A percentile compares a stretch with the other conserved stretches of the same genome.
Conservation (phyloP, 2,329 filamentous ascomycete genomes). For the Thielaviopsis populi region DNA sequence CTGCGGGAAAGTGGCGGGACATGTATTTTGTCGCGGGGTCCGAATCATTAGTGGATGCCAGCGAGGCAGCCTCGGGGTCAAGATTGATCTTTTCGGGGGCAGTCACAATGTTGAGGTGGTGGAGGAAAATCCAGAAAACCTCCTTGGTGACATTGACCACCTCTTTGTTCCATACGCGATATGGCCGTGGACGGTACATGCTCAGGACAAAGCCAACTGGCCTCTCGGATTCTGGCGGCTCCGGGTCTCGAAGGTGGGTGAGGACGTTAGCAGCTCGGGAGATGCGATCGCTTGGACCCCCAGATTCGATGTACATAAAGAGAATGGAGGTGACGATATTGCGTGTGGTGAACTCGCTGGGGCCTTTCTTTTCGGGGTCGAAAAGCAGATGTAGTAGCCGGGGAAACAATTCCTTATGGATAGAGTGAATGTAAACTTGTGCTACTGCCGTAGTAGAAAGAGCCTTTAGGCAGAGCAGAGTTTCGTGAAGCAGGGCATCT, state of each 20-base stretch:
- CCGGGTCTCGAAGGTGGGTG: constrained; percentile 63
- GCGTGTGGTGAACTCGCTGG: constrained; percentile 88
- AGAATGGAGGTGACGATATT: constrained; percentile 79
- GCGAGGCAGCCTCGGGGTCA: constrained; percentile 20
- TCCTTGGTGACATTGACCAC: constrained; percentile 87
- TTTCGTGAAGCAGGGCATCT: constrained; percentile 81
- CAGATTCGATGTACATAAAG: constrained; percentile 70
- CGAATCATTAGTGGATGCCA: constrained; percentile 29
- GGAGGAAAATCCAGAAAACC: constrained; percentile 98
- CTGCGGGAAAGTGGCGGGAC: constrained; percentile 62
- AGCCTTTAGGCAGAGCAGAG: constrained; percentile 82
- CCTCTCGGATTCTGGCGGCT: constrained; percentile 57
- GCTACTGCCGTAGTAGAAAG: constrained; percentile 83
- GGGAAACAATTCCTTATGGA: constrained; percentile 71
- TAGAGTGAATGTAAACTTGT: constrained; percentile 62
- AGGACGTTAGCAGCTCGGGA: constrained; percentile 60
- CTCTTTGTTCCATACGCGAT: constrained; percentile 89
- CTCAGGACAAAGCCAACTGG: constrained; percentile 77
- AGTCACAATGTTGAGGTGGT: constrained; percentile 78
- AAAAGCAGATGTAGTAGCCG: constrained; percentile 80
- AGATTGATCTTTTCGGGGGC: constrained; percentile 30
- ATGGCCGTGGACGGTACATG: constrained; percentile 76
- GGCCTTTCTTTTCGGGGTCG: constrained; percentile 94
- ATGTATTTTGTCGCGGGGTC: constrained; percentile 35
- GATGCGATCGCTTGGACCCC: constrained; percentile 45